These are phyloP conservation scores for Entomortierella parvispora DNA, from an alignment of 192 early-diverging fungal species.

Conservation along the genomic window DNA sequence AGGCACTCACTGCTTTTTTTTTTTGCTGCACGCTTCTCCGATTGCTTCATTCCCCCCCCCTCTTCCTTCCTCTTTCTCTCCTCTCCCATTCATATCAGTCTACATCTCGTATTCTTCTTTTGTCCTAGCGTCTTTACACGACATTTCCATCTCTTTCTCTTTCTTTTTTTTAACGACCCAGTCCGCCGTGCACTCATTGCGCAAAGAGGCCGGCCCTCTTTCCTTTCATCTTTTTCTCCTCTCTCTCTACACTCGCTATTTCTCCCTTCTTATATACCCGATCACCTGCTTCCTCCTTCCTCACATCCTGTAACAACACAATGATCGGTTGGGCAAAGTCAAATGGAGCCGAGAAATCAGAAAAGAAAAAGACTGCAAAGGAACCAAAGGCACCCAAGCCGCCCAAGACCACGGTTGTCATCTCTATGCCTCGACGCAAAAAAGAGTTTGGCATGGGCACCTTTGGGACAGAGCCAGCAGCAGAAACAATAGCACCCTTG, in stretches of 20 bases:
- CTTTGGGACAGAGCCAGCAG: constrained; percentile 23
- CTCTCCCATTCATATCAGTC: too few relatives aligned
- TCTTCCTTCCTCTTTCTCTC: neutral
- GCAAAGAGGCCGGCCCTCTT: neutral
- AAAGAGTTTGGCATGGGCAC: constrained; percentile 38
- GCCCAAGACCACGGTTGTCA: constrained; percentile 16
- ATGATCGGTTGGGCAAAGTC: constrained; percentile 39
- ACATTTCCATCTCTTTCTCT: neutral
- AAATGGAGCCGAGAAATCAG: constrained; percentile 3
- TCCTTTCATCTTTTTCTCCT: constrained; percentile 1
- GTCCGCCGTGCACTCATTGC: neutral
- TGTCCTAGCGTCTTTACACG: neutral
- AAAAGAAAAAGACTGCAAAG: constrained; percentile 10
- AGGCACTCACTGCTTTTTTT: too few relatives aligned
- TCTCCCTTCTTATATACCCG: too few relatives aligned
- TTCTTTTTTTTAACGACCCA: neutral
- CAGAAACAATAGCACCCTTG: too few relatives aligned
- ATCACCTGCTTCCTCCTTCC: too few relatives aligned
- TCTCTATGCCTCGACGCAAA: constrained; percentile 30
- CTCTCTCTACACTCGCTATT: too few relatives aligned
- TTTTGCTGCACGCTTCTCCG: constrained; percentile 1
- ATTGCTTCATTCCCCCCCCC: neutral
- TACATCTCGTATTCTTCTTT: neutral
- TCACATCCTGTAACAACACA: too few relatives aligned
- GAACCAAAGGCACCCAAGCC: constrained; percentile 18